Base-by-base conservation (phyloP, 1,139 yeast species). In the Magnusiomyces ingens region DNA sequence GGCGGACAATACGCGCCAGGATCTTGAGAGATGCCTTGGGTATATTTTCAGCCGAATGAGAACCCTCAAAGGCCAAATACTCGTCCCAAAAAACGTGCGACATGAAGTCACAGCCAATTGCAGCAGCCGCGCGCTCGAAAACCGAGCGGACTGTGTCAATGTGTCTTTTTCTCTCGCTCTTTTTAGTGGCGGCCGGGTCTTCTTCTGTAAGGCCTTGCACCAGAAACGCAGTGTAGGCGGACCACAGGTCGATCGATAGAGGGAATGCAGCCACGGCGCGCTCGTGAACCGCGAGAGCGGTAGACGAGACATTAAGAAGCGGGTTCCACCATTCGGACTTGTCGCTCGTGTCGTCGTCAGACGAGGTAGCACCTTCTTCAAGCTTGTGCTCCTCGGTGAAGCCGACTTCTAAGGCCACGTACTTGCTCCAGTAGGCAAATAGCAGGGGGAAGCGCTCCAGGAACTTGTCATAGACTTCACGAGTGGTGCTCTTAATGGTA, bases 381-480 rank as follows among this genome's bases (percentile, higher is more conserved):
- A 58, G 18, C 12, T 41, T 41, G 21, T 17, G 26, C 68, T 0
- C 89, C 88, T 36, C 21, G 12, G 54, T 49, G 46, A 86, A 66
- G 50, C 75, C 74, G 64, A 80, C 85, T 66, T 83, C 88, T 69
- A 80, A 72, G 22, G 76, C 71, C 0, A 96, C 95, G 65, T 78
- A 88, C 58, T 81, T 79, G 47, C 84, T 75, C 93, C 97, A 88
- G 66, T 86, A 88, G 49, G 86, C 88, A 62, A 83, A 87, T 41
- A 85, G 68, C 40, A 76, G 71, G 0, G 98, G 98, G 66, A 76
- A 90, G 53, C 77, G 75, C 1, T 69, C 70, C 13, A 93, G 72
- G 52, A 91, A 70, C 22, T 79, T 75, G 50, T 76, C 76, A 63
- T 81, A 87, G 82, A 68, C n/a, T 76, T 62, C 18, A 71, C 68